Base-by-base conservation (phyloP, 164 flowering plant genomes). In the Tetracentron sinense region DNA sequence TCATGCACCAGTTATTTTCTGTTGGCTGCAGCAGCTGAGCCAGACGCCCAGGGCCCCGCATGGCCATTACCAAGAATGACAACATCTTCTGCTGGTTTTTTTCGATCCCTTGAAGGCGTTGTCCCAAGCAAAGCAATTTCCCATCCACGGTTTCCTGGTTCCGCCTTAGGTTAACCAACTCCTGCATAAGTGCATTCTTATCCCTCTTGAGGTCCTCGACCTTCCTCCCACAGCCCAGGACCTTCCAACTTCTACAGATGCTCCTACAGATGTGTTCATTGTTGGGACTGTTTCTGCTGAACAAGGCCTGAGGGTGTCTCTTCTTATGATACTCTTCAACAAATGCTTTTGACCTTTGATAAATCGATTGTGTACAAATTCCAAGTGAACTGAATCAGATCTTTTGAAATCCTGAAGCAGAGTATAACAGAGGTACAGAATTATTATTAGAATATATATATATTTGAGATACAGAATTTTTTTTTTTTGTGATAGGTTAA, bases 71-170 rank as follows among this genome's bases (percentile, higher is more conserved):
- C 64, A 89, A 67, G 62, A 89, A 87, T 19, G 96, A 87, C 46
- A 89, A 74, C 87, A 87, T 79, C 73, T 89, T 91, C 72, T 89
- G 93, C 77, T 87, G 93, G 67, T 75, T 81, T 58, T 74, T 82
- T 64, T 89, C 96, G 87, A 84, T 87, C 42, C 89, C 87, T 60
- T 83, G 78, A 52, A 89, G 68, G 2, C 85, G 83, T 31, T 82
- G 82, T 50, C 79, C 56, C 69, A 87, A 48, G 22, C 75, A 47
- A 20, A 74, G 56, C 71, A 89, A 29, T 54, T 77, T 83, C 47
- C 47, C 68, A 20, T 83, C 79, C n/a, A 91, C 62, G 44, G 63
- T 74, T 63, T 81, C 80, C 63, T 84, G 91, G 69, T 69, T 74
- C 61, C 83, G 83, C 63, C 81, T 77, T 12, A 85, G 83, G 31